Conservation (phyloP, 192 early-diverging fungal genomes). For the Funneliformis geosporum region DNA sequence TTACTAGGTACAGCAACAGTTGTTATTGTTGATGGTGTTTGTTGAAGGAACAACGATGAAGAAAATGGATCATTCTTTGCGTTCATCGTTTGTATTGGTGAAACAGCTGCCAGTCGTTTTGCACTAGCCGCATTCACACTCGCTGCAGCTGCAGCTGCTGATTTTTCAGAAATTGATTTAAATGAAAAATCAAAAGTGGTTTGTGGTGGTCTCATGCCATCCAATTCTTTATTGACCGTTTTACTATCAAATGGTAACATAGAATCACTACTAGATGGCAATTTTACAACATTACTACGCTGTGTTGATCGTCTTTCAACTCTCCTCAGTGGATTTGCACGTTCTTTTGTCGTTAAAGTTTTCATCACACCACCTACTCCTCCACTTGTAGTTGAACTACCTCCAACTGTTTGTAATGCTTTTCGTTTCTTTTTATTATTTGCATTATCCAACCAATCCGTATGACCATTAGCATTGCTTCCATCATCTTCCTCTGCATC, state of each 20-base stretch:
- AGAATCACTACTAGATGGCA: not conserved
- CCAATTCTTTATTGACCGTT: not conserved
- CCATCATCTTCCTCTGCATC: slow-evolving; percentile 33
- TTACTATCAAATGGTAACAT: slow-evolving; percentile 13
- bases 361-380: slow-evolving; percentile 29
- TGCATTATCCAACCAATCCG: slow-evolving; percentile 33
- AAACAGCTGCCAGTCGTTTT: slow-evolving; percentile 30
- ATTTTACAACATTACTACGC: not conserved
- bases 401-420: slow-evolving; percentile 33
- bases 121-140: slow-evolving; percentile 28
- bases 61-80: slow-evolving; percentile 32
- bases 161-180: slow-evolving; percentile 27
- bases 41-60: slow-evolving; percentile 18
- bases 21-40: not conserved
- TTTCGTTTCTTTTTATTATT: slow-evolving; percentile 35
- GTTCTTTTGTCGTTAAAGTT: slow-evolving; percentile 15
- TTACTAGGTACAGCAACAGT: not conserved
- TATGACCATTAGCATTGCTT: slow-evolving; percentile 16
- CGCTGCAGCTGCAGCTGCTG: slow-evolving; percentile 21
- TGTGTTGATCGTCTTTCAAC: slow-evolving; percentile 17
- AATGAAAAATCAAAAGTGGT: slow-evolving; percentile 33
- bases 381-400: slow-evolving; percentile 6
- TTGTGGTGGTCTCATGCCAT: slow-evolving; percentile 25
- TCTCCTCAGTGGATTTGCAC: slow-evolving; percentile 29
- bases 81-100: slow-evolving; percentile 31